Evolutionary conservation across 139 green algal genomes (phyloP), one percentile per base, ranked within the genome.

Genomic region (Raphidocelis subcapitata): DNA sequence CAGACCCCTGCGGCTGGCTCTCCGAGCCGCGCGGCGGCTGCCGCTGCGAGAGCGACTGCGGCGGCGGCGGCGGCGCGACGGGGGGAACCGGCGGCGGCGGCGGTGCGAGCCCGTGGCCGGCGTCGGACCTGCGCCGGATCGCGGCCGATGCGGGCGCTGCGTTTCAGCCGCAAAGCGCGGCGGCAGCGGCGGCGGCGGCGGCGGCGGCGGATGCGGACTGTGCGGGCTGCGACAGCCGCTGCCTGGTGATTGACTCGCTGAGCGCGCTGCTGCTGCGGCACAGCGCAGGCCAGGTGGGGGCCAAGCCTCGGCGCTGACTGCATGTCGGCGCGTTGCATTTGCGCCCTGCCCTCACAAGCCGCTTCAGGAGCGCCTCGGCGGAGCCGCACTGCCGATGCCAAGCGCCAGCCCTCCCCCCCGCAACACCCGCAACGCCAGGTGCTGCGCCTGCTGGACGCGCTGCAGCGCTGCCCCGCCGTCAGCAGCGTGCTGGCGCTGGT

Each of bases 261-360:
- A 70, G 47, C 47, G 69, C 69, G 15, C 18, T 75, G 46, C 46
- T 70, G 56, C 31, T 70, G 61, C 70, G 62, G 15, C 70, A 77
- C 15, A 44, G 37, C 35, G 3, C 24, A 20, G 54, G 54, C 5
- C 62, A 69, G 70, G 61, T 69, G 44, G 16, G 16, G 23, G 64
- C 35, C n/a, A n/a, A n/a, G 10, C 2, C 52, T 57, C 18, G 49
- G 18, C 20, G 49, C 20, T n/a, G 49, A 57, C 20, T 57, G 18
- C 49, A n/a, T 57, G 20, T n/a, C 18, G 18, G 49, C 18, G 20
- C 49, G 18, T 20, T 57, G 18, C 20, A 16, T 57, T 57, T 20
- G 15, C 31, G 24, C 32, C 61, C 32, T 5, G 12, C 3, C 61
- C 4, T 26, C 5, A 18, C 24, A 65, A 28, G 18, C 36, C 10